Percentiles rank a stretch among this genome's conserved stretches.
These are phyloP conservation scores for Camelina laxa DNA, from an alignment of 345 rosid species.

Conservation along the genomic window DNA sequence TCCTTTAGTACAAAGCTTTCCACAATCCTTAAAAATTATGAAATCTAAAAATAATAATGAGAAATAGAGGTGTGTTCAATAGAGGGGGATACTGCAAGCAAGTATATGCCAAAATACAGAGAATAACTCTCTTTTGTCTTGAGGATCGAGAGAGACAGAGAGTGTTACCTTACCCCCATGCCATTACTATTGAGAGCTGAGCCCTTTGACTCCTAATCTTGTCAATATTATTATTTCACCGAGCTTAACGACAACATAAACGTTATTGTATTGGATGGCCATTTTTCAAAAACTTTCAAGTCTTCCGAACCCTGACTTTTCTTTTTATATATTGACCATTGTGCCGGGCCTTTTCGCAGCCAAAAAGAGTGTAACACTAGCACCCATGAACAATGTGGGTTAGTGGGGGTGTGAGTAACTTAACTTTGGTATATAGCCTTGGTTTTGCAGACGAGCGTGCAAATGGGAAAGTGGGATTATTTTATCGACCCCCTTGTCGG, in stretches of 20 bases:
- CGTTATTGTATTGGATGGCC: too few relatives aligned
- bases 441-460: background rate
- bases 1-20: too few relatives aligned
- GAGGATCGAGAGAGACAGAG: background rate
- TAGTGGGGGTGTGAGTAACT: too few relatives aligned
- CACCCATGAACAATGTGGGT: too few relatives aligned
- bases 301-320: too few relatives aligned
- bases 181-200: constrained; percentile 1
- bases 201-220: constrained; percentile 14
- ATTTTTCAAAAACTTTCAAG: too few relatives aligned
- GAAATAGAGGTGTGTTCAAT: too few relatives aligned
- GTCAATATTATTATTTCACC: background rate
- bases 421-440: background rate
- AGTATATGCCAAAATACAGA: background rate
- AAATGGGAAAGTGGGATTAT: background rate
- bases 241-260: background rate
- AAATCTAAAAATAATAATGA: too few relatives aligned
- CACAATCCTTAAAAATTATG: too few relatives aligned
- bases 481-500: background rate
- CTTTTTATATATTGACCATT: too few relatives aligned
- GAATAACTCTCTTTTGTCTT: background rate
- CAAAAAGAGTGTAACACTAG: too few relatives aligned
- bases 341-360: too few relatives aligned
- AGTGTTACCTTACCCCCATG: background rate
- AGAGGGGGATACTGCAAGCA: background rate